Conservation (phyloP, 2,329 filamentous ascomycete species). For the Thelonectria discophora region DNA sequence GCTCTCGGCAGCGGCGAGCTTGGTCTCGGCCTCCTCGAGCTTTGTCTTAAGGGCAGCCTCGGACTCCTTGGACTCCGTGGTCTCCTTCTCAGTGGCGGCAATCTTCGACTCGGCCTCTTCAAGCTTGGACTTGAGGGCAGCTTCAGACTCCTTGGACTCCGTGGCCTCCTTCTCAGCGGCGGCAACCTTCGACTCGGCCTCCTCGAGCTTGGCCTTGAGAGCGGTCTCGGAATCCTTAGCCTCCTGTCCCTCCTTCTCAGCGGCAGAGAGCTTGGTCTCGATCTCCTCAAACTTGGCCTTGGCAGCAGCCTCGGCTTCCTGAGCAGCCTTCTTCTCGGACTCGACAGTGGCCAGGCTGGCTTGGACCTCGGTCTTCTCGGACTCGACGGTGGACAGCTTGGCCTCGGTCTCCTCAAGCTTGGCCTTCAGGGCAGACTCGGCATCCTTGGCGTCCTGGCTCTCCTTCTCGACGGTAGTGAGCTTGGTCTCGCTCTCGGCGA, state of each 20-base stretch:
- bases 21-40: constrained; percentile 26
- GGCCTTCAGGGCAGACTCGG: constrained; percentile 32
- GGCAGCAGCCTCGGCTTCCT: constrained; percentile 12
- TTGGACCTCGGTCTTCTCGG: constrained; percentile 30
- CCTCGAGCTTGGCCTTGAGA: constrained; percentile 34
- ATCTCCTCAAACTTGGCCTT: constrained; percentile 21
- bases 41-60: constrained; percentile 19
- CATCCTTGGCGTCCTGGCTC: constrained; percentile 9
- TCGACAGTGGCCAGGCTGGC: constrained; percentile 17
- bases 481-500: constrained; percentile 9
- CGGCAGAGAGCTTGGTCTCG: constrained; percentile 2
- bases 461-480: constrained; percentile 3
- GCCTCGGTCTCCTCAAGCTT: constrained; percentile 35
- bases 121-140: constrained; percentile 24
- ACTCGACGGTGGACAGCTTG: constrained; percentile 20
- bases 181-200: constrained; percentile 30
- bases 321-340: constrained; percentile 9
- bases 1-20: constrained; percentile 18
- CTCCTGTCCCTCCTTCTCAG: constrained; percentile 1
- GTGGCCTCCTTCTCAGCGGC: constrained; percentile 28
- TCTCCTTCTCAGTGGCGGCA: constrained; percentile 7
- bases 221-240: constrained; percentile 25
- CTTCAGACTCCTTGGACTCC: constrained; percentile 26
- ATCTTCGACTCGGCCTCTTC: constrained; percentile 29
- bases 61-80: constrained; percentile 23